Evolutionary conservation across 768 basidiomycete genomes (phyloP).

Genomic region (Heimioporus sp.): DNA sequence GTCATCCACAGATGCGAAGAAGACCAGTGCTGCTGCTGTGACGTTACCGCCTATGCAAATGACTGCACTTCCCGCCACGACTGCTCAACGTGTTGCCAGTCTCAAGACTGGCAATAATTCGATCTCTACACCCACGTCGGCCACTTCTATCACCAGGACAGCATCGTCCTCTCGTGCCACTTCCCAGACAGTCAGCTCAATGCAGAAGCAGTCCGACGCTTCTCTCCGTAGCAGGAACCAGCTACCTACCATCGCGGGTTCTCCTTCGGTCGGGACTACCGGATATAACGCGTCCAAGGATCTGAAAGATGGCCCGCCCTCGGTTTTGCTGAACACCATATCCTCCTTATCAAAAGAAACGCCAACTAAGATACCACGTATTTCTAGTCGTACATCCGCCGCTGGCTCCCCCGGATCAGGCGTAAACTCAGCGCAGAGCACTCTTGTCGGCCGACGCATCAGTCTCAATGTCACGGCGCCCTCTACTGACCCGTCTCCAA

Average conservation of each 20-base stretch:
- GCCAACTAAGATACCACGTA: constrained; percentile 90
- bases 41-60: constrained; percentile 90
- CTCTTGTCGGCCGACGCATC: constrained; percentile 57
- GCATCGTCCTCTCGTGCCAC: constrained; percentile 61
- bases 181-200: constrained; percentile 81
- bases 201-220: constrained; percentile 84
- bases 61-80: constrained; percentile 74
- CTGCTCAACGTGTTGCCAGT: constrained; percentile 82
- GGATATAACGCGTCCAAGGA: constrained; percentile 54
- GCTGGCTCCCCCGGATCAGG: constrained; percentile 70
- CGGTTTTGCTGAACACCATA: constrained; percentile 50
- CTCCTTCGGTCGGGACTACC: constrained; percentile 78
- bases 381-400: constrained; percentile 80
- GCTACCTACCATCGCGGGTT: constrained; percentile 90
- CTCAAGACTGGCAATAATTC: constrained; percentile 58
- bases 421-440: constrained; percentile 48
- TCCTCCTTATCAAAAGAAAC: constrained; percentile 71
- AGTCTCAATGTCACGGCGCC: constrained; percentile 59
- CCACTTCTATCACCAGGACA: constrained; percentile 39
- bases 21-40: constrained; percentile 63
- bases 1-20: constrained; percentile 79
- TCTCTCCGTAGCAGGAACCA: constrained; percentile 75
- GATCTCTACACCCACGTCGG: constrained; percentile 41
- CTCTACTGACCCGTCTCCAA: constrained; percentile 67
- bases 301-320: constrained; percentile 52